phyloP scores from a whole-genome alignment of 1,139 yeast species.

The Saccharomyces hybrid region DNA sequence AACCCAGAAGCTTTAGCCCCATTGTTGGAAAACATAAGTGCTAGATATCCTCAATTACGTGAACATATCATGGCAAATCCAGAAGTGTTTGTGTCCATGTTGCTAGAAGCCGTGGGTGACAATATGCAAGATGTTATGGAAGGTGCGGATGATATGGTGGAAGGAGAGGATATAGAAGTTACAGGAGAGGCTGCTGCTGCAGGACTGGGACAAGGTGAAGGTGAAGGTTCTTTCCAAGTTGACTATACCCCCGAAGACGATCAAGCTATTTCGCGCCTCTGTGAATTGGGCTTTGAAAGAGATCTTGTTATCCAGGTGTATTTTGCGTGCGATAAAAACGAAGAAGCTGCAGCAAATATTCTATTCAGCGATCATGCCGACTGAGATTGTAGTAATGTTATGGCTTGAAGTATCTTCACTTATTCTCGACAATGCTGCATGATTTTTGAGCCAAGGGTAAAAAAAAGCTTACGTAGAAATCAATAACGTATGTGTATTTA shows the following conservation, averaged over 20 bases:
- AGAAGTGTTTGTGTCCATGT: conserved; percentile 69
- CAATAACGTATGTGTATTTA: background rate
- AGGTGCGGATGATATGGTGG: conserved; percentile 11
- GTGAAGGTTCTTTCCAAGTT: conserved; percentile 32
- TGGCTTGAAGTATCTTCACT: background rate
- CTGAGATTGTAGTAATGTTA: conserved; percentile 6
- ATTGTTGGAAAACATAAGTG: conserved; percentile 71
- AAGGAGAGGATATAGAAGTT: conserved; percentile 2
- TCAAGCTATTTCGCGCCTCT: conserved; percentile 76
- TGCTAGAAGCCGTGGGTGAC: conserved; percentile 53
- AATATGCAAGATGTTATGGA: conserved; percentile 28
- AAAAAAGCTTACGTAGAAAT: background rate
- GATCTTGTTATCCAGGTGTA: conserved; percentile 85
- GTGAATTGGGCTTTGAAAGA: conserved; percentile 90
- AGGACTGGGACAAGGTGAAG: conserved; percentile 16
- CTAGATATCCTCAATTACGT: conserved; percentile 84
- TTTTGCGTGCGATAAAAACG: conserved; percentile 97
- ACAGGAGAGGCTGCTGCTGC: conserved; percentile 9
- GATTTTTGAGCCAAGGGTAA: background rate
- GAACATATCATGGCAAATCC: conserved; percentile 76
- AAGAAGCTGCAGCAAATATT: conserved; percentile 91
- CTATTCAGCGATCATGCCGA: conserved; percentile 42
- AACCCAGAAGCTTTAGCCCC: conserved; percentile 89
- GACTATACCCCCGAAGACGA: conserved; percentile 68
- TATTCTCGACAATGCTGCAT: background rate